Evolutionary conservation across 2,329 filamentous ascomycete species (phyloP), one percentile per base, ranked within the genome.

Genomic region (Gaeumannomyces sp.): DNA sequence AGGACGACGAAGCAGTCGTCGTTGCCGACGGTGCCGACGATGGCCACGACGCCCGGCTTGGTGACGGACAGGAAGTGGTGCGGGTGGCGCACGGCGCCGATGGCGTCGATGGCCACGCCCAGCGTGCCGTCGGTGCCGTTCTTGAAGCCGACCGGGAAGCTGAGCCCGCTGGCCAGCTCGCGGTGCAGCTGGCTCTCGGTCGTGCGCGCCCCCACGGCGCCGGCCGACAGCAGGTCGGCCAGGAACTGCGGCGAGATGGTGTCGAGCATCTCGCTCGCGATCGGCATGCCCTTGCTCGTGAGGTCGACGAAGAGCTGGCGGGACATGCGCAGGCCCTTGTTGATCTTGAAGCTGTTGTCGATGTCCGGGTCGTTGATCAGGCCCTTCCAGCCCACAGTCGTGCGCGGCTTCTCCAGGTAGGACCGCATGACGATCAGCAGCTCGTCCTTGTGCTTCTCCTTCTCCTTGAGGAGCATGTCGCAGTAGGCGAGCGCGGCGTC

Each of bases 1-100:
- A 99, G 83, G 73, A 99, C 97, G 63, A 98, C 92, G 74, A 99
- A 99, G 74, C 95, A 96, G 79, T 99, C 92, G 79, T 97, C 91
- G 77, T 99, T 99, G 64, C 95, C 95, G 65, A 85, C 86, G 22
- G 95, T 99, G 77, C 92, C 88, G 62, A 93, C 97, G 72, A 99
- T 98, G 67, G 95, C 93, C 60, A 94, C 95, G 67, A 97, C 83
- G 67, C 95, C 95, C 75, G 97, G 93, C 84, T 99, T 99, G 38
- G 95, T 99, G 62, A 99, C 95, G 78, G 93, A 94, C 84, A 99
- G 90, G 83, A 99, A 99, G 82, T 97, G 94, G 78, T 99, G 95
- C 77, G 85, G 88, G n/a, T 90, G 84, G 65, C 89, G 88, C 1
- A 63, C 62, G 28, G 62, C 62, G 19, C 94, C 95, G 75, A 98